Base-by-base conservation (phyloP, 2,329 filamentous ascomycete genomes). In the Pochonia chlamydosporia region DNA sequence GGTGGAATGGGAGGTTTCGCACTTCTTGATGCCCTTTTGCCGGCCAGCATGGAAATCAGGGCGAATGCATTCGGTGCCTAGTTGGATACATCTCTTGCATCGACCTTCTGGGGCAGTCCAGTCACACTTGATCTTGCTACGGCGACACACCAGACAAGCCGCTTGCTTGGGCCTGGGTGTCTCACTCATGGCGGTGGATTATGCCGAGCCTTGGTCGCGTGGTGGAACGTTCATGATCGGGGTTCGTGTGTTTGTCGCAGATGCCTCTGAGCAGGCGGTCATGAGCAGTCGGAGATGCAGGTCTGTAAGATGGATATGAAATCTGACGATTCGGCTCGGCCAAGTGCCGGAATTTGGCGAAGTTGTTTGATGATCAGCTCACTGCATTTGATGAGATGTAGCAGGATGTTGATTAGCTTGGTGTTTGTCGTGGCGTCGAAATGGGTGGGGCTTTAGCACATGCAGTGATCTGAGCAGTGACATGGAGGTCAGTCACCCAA, bases 1-100 rank as follows among this genome's bases (percentile, higher is more conserved):
- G n/a, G n/a, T n/a, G n/a, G n/a, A n/a, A n/a, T 10, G 28, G 13
- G 8, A 20, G 10, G 10, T 23, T 36, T 11, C 71, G 65, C 65
- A 85, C 85, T 89, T 89, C 63, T 88, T 89, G 50, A 88, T 84
- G 20, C 85, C 85, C 59, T 88, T 88, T 59, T 87, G 84, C 43
- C 85, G 73, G 7, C 85, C 85, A 4, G 87, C 76, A 52, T 87
- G 84, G 59, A 87, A 87, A n/a, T 78, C 78, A n/a, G 77, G 84
- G 3, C 86, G 79, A 5, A 86, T 69, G 60, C 85, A 89, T 49
- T 87, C 80, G 13, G 68, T 60, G 28, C 75, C 71, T 7, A 76
- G 67, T 57, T 81, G 75, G 46, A 72, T 67, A 60, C 83, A 87
- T 62, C 80, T 75, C 54, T 81, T 80, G 61, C 83, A 87, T 23